Evolutionary conservation across 2,329 filamentous ascomycete species (phyloP).

Genomic region (Ceratocystis lukuohia): DNA sequence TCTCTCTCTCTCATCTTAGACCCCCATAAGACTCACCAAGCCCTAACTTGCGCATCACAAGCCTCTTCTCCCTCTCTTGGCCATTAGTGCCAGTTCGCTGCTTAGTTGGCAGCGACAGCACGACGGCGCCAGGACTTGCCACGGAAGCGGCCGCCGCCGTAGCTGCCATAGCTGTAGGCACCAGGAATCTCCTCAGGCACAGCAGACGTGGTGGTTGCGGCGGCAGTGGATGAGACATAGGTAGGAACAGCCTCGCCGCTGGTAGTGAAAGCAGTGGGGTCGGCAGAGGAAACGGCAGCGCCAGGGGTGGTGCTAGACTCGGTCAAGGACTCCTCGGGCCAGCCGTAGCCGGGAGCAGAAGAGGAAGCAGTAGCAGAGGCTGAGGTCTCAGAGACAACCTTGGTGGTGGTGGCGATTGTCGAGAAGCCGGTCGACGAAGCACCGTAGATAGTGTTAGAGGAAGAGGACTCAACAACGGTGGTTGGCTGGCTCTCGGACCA

Average conservation of each 20-base stretch:
- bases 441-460: not conserved
- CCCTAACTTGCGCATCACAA: not conserved
- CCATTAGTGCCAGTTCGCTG: not conserved
- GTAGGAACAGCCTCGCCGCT: not conserved
- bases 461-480: not conserved
- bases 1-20: no score
- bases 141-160: constrained; percentile 5
- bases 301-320: not conserved
- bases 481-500: not conserved
- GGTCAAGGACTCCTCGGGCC: not conserved
- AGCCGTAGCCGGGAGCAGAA: not conserved
- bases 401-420: constrained; percentile 3
- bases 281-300: constrained; percentile 13
- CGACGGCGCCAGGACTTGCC: constrained; percentile 14
- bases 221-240: constrained; percentile 1
- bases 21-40: no score
- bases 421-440: not conserved
- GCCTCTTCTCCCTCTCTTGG: not conserved
- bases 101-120: constrained; percentile 12
- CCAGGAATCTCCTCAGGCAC: constrained; percentile 14
- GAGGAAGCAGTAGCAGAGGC: not conserved
- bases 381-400: constrained; percentile 2
- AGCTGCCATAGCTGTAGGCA: constrained; percentile 16
- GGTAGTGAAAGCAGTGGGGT: constrained; percentile 2
- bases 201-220: constrained; percentile 1